Conservation (phyloP, 495 filamentous ascomycete genomes). For the Delitschia confertaspora region DNA sequence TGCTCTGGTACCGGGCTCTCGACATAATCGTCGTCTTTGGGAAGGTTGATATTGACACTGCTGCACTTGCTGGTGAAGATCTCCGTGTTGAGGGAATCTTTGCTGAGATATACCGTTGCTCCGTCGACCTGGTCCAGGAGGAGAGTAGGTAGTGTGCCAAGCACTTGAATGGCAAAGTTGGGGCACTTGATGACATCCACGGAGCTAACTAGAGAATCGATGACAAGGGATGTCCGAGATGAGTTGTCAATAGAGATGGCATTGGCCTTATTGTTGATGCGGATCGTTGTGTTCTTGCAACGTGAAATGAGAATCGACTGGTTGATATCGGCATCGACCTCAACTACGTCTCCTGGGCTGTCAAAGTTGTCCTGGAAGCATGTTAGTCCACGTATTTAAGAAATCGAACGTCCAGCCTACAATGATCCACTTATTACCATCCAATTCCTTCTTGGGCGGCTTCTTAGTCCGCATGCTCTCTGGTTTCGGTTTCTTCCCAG, state of each 20-base stretch:
- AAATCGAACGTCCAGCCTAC: constrained; percentile 34
- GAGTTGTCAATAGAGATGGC: constrained; percentile 90
- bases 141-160: constrained; percentile 74
- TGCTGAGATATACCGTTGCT: constrained; percentile 73
- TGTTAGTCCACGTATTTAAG: background rate
- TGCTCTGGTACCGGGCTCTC: constrained; percentile 85
- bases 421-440: constrained; percentile 92
- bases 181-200: constrained; percentile 90
- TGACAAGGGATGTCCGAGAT: constrained; percentile 67
- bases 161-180: constrained; percentile 84
- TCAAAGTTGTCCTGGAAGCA: constrained; percentile 77
- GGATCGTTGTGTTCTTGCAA: constrained; percentile 83
- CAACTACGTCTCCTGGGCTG: constrained; percentile 53
- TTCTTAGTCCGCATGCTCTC: constrained; percentile 90
- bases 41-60: constrained; percentile 76
- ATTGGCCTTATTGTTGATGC: constrained; percentile 86
- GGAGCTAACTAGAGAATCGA: constrained; percentile 81
- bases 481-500: constrained; percentile 87
- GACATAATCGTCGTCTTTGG: constrained; percentile 63
- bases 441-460: constrained; percentile 81
- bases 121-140: constrained; percentile 90
- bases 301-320: constrained; percentile 88
- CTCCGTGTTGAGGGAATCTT: constrained; percentile 65
- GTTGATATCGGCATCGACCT: constrained; percentile 67
- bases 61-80: constrained; percentile 81